A percentile compares a stretch with the other conserved stretches of the same genome.
These are phyloP conservation scores for Biscogniauxia marginata DNA, from an alignment of 2,329 filamentous ascomycete genomes.

Conservation along the genomic window DNA sequence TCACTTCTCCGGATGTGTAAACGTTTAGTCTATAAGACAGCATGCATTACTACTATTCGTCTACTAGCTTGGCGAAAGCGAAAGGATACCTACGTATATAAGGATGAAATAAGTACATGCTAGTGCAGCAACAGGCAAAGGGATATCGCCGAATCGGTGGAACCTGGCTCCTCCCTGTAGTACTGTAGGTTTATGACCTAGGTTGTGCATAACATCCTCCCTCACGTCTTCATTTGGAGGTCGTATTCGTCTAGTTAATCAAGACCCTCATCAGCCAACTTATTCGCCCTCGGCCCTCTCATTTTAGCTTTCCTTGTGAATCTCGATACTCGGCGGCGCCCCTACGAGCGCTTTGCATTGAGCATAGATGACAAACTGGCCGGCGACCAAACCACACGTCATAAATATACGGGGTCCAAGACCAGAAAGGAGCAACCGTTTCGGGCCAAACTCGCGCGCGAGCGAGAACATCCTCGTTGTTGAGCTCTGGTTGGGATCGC, in stretches of 20 bases:
- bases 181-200: neutral
- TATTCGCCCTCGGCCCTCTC: neutral
- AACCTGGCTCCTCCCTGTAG: too few species aligned
- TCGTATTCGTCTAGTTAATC: neutral
- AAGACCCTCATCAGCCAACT: neutral
- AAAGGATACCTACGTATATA: neutral
- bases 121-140: neutral
- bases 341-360: slow-evolving; percentile 54
- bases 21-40: too few species aligned
- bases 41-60: too few species aligned
- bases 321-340: slow-evolving; percentile 50
- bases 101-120: neutral
- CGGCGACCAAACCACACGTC: slow-evolving; percentile 52
- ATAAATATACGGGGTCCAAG: slow-evolving; percentile 52
- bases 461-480: slow-evolving; percentile 53
- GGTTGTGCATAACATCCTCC: neutral
- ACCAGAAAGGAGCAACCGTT: slow-evolving; percentile 45
- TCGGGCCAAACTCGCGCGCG: slow-evolving; percentile 50
- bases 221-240: neutral
- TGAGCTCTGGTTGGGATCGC: slow-evolving; percentile 46
- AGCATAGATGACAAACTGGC: slow-evolving; percentile 55
- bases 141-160: neutral
- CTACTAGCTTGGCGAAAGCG: neutral
- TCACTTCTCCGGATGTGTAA: too few species aligned
- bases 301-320: slow-evolving; percentile 45